Evolutionary conservation across 2,329 filamentous ascomycete species (phyloP), one percentile per base, ranked within the genome.

Genomic region (Penicillium sclerotigenum): DNA sequence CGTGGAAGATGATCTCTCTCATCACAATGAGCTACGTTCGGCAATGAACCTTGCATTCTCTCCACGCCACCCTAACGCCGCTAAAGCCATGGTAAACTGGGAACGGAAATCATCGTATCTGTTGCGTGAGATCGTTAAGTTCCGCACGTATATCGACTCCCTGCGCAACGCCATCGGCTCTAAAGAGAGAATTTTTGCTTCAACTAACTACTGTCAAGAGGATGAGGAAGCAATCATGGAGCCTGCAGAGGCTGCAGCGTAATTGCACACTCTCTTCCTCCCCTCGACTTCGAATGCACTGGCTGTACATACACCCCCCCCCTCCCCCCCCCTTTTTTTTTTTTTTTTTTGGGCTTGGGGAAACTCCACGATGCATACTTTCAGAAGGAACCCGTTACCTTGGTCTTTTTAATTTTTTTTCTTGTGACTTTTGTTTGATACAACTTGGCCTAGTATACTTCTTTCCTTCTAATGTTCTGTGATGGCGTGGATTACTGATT

Each of bases 71-170:
- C 82, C 85, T 36, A 97, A 97, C 68, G 84, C 87, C 16, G 80
- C 79, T 59, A 92, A 89, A 74, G 91, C 93, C 16, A 93, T 97
- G 89, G 82, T 87, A 20, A 99, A 99, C 74, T 99, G 94, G 93
- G 92, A 99, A 79, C 87, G 89, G 69, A 97, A 97, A 78, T 95
- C 90, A 54, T 87, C 90, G 29, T 96, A 97, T 71, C 78, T 99
- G 38, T 81, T 97, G 13, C 82, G 90, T 34, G 94, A 99, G 77
- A 97, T 95, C 72, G 91, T 97, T 73, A 97, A 97, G 75, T 97
- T 96, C 77, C 82, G 88, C 58, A 97, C 92, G 0, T 99, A 97
- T 69, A 92, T 97, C 64, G 94, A 97, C 72, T 87, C 86, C 33
- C 77, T 99, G 48, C 81, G 86, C 56, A 83, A 84, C 36, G 92